These are phyloP conservation scores for Puccinia polysora DNA, from an alignment of 1,284 basidiomycete genomes.

Conservation along the genomic window DNA sequence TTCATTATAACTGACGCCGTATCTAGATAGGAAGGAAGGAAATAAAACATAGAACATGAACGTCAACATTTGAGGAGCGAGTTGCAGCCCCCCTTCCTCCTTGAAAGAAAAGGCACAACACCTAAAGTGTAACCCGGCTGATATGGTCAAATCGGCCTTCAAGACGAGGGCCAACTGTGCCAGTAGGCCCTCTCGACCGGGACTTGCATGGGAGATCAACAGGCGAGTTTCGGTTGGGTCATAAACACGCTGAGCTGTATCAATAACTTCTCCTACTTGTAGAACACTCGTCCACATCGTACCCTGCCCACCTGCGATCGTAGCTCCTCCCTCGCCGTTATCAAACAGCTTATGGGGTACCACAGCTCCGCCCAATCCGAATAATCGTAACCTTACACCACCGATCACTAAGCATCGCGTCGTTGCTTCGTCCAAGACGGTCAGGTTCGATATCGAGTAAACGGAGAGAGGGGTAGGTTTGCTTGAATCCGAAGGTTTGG, in stretches of 20 bases:
- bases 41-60: not conserved
- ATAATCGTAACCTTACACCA: constrained; percentile 82
- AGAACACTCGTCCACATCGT: constrained; percentile 99
- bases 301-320: constrained; percentile 93
- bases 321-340: constrained; percentile 87
- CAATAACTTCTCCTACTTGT: constrained; percentile 94
- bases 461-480: constrained; percentile 30
- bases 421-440: constrained; percentile 88
- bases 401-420: constrained; percentile 85
- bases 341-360: constrained; percentile 97
- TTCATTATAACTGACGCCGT: constrained; percentile 92
- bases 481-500: constrained; percentile 16
- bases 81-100: too few species aligned
- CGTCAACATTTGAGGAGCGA: not conserved
- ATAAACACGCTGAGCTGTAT: constrained; percentile 83
- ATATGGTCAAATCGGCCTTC: constrained; percentile 90
- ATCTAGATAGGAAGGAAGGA: too few species aligned
- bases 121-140: constrained; percentile 93
- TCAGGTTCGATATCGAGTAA: constrained; percentile 65
- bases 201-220: constrained; percentile 84
- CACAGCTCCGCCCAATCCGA: constrained; percentile 91
- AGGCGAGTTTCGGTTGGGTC: constrained; percentile 90
- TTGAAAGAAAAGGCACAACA: too few species aligned
- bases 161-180: constrained; percentile 81
- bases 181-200: constrained; percentile 87